phyloP scores from a whole-genome alignment of 176 grass and related monocot species.

The Aegilops longissima region DNA sequence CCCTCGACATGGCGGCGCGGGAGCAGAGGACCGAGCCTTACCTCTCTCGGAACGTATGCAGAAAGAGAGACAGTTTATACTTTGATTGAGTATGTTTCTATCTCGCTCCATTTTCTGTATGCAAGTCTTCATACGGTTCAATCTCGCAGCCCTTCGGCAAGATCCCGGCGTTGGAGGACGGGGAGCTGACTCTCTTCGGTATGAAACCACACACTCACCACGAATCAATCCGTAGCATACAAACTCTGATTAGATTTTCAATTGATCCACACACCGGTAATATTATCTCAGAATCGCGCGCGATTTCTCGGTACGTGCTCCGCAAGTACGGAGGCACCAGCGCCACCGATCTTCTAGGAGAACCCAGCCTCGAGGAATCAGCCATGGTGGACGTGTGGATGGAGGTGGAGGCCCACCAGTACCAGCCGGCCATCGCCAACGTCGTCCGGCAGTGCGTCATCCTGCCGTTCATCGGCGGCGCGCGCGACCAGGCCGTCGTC shows the following conservation, averaged over 20 bases:
- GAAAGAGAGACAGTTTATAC: no score
- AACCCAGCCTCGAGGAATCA: not conserved
- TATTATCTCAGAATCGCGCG: constrained; percentile 11
- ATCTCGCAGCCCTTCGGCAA: constrained; percentile 48
- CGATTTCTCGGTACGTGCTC: constrained; percentile 15
- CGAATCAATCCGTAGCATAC: no score
- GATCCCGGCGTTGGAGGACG: constrained; percentile 39
- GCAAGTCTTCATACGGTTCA: not conserved
- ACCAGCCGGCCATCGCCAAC: not conserved
- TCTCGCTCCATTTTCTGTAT: not conserved
- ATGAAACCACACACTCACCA: not conserved
- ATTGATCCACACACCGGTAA: no score
- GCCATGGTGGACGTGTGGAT: constrained; percentile 32
- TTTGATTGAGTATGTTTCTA: no score
- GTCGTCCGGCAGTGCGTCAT: constrained; percentile 23
- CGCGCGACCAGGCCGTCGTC: constrained; percentile 22
- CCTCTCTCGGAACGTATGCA: not conserved
- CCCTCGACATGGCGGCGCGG: constrained; percentile 12
- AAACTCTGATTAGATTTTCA: no score
- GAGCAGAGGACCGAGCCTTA: not conserved
- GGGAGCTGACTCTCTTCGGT: constrained; percentile 31
- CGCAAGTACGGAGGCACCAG: constrained; percentile 11
- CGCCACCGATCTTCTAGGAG: not conserved
- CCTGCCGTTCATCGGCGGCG: constrained; percentile 22
- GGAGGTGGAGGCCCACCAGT: constrained; percentile 42